Evolutionary conservation across 2,329 filamentous ascomycete species (phyloP).

Genomic region (Beauveria rudraprayagi): DNA sequence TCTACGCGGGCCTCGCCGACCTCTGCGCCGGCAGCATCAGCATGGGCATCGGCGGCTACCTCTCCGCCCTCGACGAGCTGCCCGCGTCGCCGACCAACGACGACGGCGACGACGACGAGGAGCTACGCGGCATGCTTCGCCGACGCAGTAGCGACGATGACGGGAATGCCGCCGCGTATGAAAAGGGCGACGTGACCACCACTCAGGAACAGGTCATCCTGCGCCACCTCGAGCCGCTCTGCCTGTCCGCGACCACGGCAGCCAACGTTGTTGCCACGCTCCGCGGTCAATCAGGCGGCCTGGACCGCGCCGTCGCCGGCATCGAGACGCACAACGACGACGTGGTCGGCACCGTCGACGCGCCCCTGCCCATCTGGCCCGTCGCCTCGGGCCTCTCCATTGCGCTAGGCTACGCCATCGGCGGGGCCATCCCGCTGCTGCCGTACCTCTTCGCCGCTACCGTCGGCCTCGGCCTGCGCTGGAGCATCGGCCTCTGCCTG

Average conservation of each 20-base stretch:
- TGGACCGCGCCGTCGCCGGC: constrained; percentile 16
- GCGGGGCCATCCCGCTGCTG: constrained; percentile 52
- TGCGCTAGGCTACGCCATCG: constrained; percentile 52
- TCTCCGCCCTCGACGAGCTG: constrained; percentile 44
- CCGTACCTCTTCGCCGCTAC: constrained; percentile 49
- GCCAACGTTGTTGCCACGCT: constrained; percentile 20
- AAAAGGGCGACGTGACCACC: constrained; percentile 12
- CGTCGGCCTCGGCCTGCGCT: constrained; percentile 36
- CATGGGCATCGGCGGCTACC: constrained; percentile 65
- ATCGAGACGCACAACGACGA: constrained; percentile 15
- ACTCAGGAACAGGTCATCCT: constrained; percentile 19
- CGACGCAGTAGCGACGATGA: constrained; percentile 1
- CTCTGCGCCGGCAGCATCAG: constrained; percentile 64
- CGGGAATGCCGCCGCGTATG: constrained; percentile 7
- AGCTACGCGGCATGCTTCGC: constrained; percentile 20
- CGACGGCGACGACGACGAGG: constrained; percentile 18
- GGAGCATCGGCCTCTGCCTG: constrained; percentile 46
- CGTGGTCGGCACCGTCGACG: constrained; percentile 2
- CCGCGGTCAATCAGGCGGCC: constrained; percentile 23
- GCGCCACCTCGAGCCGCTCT: constrained; percentile 26
- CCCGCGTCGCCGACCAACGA: constrained; percentile 4
- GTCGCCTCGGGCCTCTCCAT: constrained; percentile 49
- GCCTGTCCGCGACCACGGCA: constrained; percentile 18
- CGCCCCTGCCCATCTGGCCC: constrained; percentile 24
- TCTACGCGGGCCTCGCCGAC: constrained; percentile 63